These are phyloP conservation scores for Chytridiales sp. DNA, from an alignment of 371 early-diverging fungal species.

Conservation along the genomic window DNA sequence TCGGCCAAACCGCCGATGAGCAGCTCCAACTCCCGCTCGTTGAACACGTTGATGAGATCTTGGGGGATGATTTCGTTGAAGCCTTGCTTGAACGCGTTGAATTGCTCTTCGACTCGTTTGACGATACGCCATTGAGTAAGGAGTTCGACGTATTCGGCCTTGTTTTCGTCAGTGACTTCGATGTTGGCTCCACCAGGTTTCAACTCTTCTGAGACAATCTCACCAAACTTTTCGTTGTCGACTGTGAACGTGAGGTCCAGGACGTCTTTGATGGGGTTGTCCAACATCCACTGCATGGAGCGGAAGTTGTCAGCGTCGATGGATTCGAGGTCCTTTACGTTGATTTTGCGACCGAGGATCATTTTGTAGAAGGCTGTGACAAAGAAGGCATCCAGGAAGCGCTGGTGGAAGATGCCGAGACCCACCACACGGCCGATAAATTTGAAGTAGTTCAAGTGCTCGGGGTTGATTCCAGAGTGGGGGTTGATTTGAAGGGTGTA, in stretches of 20 bases:
- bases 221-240: slow-evolving; percentile 94
- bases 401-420: slow-evolving; percentile 94
- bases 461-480: slow-evolving; percentile 93
- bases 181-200: slow-evolving; percentile 89
- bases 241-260: slow-evolving; percentile 88
- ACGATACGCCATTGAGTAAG: slow-evolving; percentile 82
- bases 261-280: slow-evolving; percentile 85
- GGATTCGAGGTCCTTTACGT: slow-evolving; percentile 91
- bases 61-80: slow-evolving; percentile 95
- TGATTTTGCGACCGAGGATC: slow-evolving; percentile 85
- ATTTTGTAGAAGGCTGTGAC: slow-evolving; percentile 95
- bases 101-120: slow-evolving; percentile 90
- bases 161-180: slow-evolving; percentile 94
- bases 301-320: slow-evolving; percentile 93
- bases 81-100: slow-evolving; percentile 89
- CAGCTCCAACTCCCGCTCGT: slow-evolving; percentile 97
- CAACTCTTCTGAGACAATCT: slow-evolving; percentile 85
- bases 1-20: slow-evolving; percentile 97
- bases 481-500: slow-evolving; percentile 97
- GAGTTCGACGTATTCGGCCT: slow-evolving; percentile 89
- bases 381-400: slow-evolving; percentile 95
- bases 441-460: slow-evolving; percentile 97
- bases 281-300: slow-evolving; percentile 91
- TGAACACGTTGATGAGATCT: slow-evolving; percentile 92
- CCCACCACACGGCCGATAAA: slow-evolving; percentile 98